A percentile compares a stretch with the other conserved stretches of the same genome.
These are phyloP conservation scores for Boletus pseudopeckii DNA, from an alignment of 768 basidiomycete genomes.

Conservation along the genomic window DNA sequence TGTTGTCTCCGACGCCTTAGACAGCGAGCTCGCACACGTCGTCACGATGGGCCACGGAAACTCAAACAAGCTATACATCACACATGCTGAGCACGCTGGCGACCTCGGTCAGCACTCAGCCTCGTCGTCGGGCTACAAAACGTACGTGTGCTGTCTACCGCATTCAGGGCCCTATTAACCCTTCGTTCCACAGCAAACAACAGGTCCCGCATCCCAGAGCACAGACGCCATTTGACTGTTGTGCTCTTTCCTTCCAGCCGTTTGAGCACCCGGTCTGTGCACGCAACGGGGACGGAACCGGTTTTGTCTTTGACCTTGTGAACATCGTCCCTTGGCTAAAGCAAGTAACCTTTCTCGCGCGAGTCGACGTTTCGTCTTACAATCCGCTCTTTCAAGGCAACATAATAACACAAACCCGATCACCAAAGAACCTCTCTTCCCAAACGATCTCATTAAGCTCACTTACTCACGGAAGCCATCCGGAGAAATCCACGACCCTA, in stretches of 20 bases:
- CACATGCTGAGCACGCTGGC: slow-evolving; percentile 84
- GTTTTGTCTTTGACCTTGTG: slow-evolving; percentile 81
- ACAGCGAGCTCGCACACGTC: background rate
- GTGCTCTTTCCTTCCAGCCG: slow-evolving; percentile 86
- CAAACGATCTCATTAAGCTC: slow-evolving; percentile 73
- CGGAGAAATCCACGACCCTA: slow-evolving; percentile 90
- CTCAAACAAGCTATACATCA: slow-evolving; percentile 83
- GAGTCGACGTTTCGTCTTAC: slow-evolving; percentile 9
- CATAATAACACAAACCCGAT: slow-evolving; percentile 79
- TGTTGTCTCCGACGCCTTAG: background rate
- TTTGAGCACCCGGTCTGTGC: slow-evolving; percentile 88
- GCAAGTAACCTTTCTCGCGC: slow-evolving; percentile 40
- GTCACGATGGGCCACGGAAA: slow-evolving; percentile 77
- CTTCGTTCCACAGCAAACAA: slow-evolving; percentile 47
- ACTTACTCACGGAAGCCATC: slow-evolving; percentile 82
- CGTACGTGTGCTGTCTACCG: slow-evolving; percentile 40
- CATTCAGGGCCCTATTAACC: slow-evolving; percentile 4
- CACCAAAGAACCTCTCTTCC: slow-evolving; percentile 66
- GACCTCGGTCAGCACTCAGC: slow-evolving; percentile 78
- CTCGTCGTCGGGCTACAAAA: slow-evolving; percentile 70
- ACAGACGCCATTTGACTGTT: slow-evolving; percentile 84
- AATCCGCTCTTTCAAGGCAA: slow-evolving; percentile 45
- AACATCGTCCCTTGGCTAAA: slow-evolving; percentile 96
- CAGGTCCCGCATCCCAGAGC: slow-evolving; percentile 64
- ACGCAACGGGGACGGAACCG: slow-evolving; percentile 75